Percentiles rank a stretch among this genome's conserved stretches.
Conservation (phyloP, 176 grass and related monocot genomes). For the Dendrocalamus sinicus region DNA sequence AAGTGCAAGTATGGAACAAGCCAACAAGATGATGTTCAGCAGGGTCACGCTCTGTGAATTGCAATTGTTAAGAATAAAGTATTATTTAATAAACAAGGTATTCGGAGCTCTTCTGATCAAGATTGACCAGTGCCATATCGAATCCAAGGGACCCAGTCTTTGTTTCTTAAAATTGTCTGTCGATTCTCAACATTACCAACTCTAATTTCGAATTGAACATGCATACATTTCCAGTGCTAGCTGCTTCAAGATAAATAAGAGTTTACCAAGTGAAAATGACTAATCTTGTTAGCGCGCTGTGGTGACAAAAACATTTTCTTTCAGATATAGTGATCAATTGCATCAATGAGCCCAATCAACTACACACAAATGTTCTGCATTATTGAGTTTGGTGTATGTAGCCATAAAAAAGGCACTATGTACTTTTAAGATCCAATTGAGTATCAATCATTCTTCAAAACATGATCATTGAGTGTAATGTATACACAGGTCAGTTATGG, state of each 20-base stretch:
- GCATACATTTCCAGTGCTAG: background rate
- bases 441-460: background rate
- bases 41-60: too few relatives aligned
- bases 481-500: background rate
- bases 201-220: too few relatives aligned
- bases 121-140: too few relatives aligned
- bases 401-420: background rate
- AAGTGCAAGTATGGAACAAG: too few relatives aligned
- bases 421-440: conserved; percentile 13
- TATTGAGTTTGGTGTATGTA: background rate
- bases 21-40: too few relatives aligned
- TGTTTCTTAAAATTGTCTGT: too few relatives aligned
- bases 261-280: background rate
- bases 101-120: too few relatives aligned
- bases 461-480: background rate
- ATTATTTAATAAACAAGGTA: too few relatives aligned
- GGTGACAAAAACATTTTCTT: background rate
- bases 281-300: background rate
- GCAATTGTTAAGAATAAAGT: too few relatives aligned
- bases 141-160: too few relatives aligned
- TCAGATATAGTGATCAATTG: background rate
- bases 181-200: too few relatives aligned
- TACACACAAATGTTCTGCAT: too few relatives aligned
- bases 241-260: background rate
- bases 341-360: background rate